Evolutionary conservation across 176 grass and related monocot species (phyloP).

Genomic region (Phoenix dactylifera): DNA sequence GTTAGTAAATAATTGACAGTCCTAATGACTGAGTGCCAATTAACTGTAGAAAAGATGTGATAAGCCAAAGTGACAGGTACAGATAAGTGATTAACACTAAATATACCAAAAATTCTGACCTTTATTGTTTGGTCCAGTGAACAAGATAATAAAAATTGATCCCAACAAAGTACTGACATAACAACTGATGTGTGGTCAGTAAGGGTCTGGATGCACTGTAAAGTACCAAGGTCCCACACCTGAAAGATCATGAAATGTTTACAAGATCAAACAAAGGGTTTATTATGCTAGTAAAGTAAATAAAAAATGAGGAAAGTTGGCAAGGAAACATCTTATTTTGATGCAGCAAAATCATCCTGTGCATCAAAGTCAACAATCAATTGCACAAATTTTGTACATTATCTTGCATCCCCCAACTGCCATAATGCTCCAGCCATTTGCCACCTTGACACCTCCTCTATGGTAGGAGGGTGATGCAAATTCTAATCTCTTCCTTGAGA

Average conservation of each 20-base stretch:
- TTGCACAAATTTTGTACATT: too few relatives aligned
- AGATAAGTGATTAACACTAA: not conserved
- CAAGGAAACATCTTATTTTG: too few relatives aligned
- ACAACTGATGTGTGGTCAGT: constrained; percentile 70
- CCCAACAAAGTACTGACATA: constrained; percentile 93
- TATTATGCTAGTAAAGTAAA: not conserved
- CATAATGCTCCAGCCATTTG: too few relatives aligned
- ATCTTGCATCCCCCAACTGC: too few relatives aligned
- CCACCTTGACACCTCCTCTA: too few relatives aligned
- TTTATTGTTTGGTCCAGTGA: constrained; percentile 94
- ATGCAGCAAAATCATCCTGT: too few relatives aligned
- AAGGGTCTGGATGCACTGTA: constrained; percentile 91
- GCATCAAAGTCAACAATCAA: too few relatives aligned
- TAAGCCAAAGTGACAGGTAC: not conserved
- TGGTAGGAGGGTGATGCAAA: too few relatives aligned
- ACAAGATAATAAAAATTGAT: constrained; percentile 94
- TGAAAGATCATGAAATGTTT: constrained; percentile 28
- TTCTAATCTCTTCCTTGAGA: too few relatives aligned
- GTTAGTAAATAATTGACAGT: too few relatives aligned
- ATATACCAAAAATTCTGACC: constrained; percentile 35
- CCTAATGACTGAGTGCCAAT: not conserved
- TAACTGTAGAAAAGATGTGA: constrained; percentile 1
- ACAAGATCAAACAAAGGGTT: not conserved
- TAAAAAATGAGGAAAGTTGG: not conserved
- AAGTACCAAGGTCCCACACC: constrained; percentile 86